Evolutionary conservation across 179 eudicot genomes (phyloP).

Genomic region (Drosera spatulata): DNA sequence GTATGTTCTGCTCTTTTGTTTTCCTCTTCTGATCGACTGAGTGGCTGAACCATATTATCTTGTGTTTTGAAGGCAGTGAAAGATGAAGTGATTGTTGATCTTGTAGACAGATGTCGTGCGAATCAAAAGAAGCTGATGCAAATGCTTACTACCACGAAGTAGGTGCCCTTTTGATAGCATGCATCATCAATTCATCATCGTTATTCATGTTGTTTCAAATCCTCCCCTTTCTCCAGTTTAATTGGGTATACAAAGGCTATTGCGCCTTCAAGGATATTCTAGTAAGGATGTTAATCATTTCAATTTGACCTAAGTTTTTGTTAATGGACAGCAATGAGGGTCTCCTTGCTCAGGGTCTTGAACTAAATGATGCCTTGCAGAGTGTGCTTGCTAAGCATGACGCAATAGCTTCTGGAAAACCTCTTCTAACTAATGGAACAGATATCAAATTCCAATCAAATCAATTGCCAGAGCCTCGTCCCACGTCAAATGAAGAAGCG

Average conservation of each 20-base stretch:
- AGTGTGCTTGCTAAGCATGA: constrained; percentile 74
- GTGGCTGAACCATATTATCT: too few relatives aligned
- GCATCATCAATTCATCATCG: background rate
- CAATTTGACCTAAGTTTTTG: background rate
- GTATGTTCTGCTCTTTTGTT: constrained; percentile 24
- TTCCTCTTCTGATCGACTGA: too few relatives aligned
- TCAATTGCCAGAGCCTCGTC: constrained; percentile 13
- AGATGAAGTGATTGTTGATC: constrained; percentile 87
- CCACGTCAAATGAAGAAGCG: constrained; percentile 20
- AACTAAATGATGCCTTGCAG: constrained; percentile 76
- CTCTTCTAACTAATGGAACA: constrained; percentile 39
- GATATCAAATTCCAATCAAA: constrained; percentile 12
- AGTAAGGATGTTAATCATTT: background rate
- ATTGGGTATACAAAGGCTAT: background rate
- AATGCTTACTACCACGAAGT: constrained; percentile 68
- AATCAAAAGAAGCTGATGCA: constrained; percentile 93
- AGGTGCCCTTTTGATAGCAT: constrained; percentile 10
- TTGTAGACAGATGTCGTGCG: constrained; percentile 70
- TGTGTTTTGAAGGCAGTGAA: constrained; percentile 54
- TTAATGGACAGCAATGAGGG: constrained; percentile 64
- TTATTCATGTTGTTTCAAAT: background rate
- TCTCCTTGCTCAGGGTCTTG: constrained; percentile 83
- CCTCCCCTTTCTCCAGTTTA: background rate
- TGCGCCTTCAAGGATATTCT: background rate
- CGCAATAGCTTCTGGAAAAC: constrained; percentile 78